Evolutionary conservation across 2,329 filamentous ascomycete species (phyloP).

Genomic region (Thielaviopsis populi): DNA sequence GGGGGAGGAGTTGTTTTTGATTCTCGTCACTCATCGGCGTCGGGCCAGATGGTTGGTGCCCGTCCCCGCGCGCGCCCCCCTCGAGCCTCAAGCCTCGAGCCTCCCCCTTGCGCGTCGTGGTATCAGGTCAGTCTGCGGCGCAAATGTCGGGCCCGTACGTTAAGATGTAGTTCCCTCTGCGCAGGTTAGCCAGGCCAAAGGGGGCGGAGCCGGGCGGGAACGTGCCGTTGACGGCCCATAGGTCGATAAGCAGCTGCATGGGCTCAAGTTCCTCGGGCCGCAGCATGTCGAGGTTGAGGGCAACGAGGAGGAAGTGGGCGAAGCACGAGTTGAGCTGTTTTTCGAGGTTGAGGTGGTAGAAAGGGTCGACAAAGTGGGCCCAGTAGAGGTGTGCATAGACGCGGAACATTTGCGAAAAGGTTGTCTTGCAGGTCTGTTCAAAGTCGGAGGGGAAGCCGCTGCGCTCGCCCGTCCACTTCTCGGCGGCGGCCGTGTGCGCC

Average conservation of each 20-base stretch:
- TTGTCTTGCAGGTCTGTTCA: slow-evolving; percentile 61
- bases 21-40: background rate
- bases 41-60: background rate
- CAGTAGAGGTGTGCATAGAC: slow-evolving; percentile 85
- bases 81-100: too few species aligned
- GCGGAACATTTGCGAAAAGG: slow-evolving; percentile 80
- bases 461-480: slow-evolving; percentile 62
- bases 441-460: slow-evolving; percentile 71
- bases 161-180: slow-evolving; percentile 30
- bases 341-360: slow-evolving; percentile 53
- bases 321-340: slow-evolving; percentile 60
- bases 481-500: slow-evolving; percentile 25
- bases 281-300: slow-evolving; percentile 53
- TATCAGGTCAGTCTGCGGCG: slow-evolving; percentile 11
- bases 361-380: slow-evolving; percentile 61
- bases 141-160: slow-evolving; percentile 16
- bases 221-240: slow-evolving; percentile 63
- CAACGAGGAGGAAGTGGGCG: slow-evolving; percentile 54
- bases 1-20: too few species aligned
- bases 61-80: background rate
- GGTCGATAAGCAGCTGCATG: slow-evolving; percentile 66
- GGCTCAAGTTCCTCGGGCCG: slow-evolving; percentile 66
- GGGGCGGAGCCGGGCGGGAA: slow-evolving; percentile 49
- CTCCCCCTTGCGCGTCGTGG: background rate
- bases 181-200: slow-evolving; percentile 36